phyloP scores from a whole-genome alignment of 352 stramenopile genomes.

The Pythium periplocum region DNA sequence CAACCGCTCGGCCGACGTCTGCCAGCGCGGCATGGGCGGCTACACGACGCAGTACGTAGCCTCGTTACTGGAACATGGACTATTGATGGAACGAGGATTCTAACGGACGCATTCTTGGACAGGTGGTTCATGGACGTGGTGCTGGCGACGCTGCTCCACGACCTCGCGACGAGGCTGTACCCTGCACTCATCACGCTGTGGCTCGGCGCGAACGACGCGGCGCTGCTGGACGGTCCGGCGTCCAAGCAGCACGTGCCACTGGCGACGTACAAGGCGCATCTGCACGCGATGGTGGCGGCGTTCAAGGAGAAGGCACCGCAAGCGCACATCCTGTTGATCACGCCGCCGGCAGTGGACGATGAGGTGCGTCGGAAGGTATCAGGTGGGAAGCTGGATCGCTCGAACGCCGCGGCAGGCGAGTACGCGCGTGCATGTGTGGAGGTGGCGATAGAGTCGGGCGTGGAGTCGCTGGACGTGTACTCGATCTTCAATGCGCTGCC shows the following conservation, averaged over 20 bases:
- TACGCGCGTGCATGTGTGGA: conserved; percentile 47
- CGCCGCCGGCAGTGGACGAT: conserved; percentile 51
- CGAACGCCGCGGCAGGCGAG: conserved; percentile 26
- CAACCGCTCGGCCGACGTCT: conserved; percentile 40
- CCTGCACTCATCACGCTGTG: conserved; percentile 35
- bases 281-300: conserved; percentile 24
- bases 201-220: conserved; percentile 51
- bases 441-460: conserved; percentile 17
- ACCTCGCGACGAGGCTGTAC: conserved; percentile 21
- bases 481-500: conserved; percentile 38
- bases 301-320: conserved; percentile 21
- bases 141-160: conserved; percentile 16
- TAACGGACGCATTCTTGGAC: not conserved
- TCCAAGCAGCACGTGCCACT: conserved; percentile 39
- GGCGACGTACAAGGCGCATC: conserved; percentile 34
- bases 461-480: conserved; percentile 39
- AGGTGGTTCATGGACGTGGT: conserved; percentile 30
- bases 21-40: conserved; percentile 43
- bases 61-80: no score
- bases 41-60: conserved; percentile 50
- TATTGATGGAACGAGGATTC: no score
- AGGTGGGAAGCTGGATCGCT: conserved; percentile 28
- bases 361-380: not conserved
- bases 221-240: conserved; percentile 24
- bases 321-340: conserved; percentile 46